phyloP scores from a whole-genome alignment of 805 yeast species.

The Barnettozyma californica region DNA sequence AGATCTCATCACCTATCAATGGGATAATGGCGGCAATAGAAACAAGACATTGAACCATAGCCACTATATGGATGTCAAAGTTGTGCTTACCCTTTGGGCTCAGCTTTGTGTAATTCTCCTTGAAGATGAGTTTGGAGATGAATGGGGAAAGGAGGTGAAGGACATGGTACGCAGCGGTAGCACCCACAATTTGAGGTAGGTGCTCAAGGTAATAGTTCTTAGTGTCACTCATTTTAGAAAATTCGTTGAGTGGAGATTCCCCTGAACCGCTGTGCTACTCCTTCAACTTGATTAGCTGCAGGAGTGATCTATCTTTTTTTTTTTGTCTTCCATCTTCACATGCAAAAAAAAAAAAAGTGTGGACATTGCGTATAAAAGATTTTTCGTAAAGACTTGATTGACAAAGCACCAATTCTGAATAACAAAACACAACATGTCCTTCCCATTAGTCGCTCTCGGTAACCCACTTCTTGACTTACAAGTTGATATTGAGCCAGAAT shows the following conservation, averaged over 20 bases:
- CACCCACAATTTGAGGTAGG: slow-evolving; percentile 66
- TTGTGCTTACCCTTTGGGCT: slow-evolving; percentile 49
- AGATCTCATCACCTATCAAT: slow-evolving; percentile 51
- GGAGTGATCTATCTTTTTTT: neutral
- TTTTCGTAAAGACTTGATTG: neutral
- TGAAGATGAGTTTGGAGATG: slow-evolving; percentile 45
- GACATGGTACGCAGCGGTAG: slow-evolving; percentile 55
- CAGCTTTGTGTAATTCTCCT: slow-evolving; percentile 47
- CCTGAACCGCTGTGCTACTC: too few species aligned
- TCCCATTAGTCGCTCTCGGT: slow-evolving; percentile 77
- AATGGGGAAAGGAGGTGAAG: slow-evolving; percentile 49
- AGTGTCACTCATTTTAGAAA: neutral
- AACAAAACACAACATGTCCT: slow-evolving; percentile 40
- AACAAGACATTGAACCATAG: slow-evolving; percentile 75
- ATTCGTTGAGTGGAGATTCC: neutral
- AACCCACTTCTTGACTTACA: slow-evolving; percentile 89
- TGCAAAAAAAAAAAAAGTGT: slow-evolving; percentile 1
- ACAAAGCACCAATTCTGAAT: neutral
- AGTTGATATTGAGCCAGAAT: slow-evolving; percentile 62
- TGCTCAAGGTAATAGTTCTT: slow-evolving; percentile 39
- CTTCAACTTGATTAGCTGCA: neutral
- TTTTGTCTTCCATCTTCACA: slow-evolving; percentile 1
- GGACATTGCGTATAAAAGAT: neutral
- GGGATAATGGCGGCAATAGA: slow-evolving; percentile 60
- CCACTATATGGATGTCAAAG: slow-evolving; percentile 87